Evolutionary conservation across 345 rosid genomes (phyloP).

Genomic region (Brassica napus): Da-Ae NC_063438.1:23580501-23581000

Average conservation of each 20-base stretch:
- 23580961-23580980: no score
- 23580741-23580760: conserved; percentile 6
- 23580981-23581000: no score
- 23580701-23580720: conserved; percentile 28
- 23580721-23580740: conserved; percentile 27
- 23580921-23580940: no score
- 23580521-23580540: conserved; percentile 23
- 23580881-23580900: no score
- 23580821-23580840: no score
- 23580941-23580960: no score
- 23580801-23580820: no score
- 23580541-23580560: conserved; percentile 5
- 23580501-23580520: conserved; percentile 2
- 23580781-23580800: no score
- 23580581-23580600: conserved; percentile 2
- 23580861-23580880: no score
- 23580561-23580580: not conserved
- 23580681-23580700: conserved; percentile 21
- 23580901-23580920: no score
- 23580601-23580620: not conserved
- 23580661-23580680: not conserved
- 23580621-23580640: not conserved
- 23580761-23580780: not conserved
- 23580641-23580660: conserved; percentile 5
- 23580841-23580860: no score